These are phyloP conservation scores for Gigaspora rosea DNA, from an alignment of 192 early-diverging fungal genomes.

Conservation along the genomic window DNA sequence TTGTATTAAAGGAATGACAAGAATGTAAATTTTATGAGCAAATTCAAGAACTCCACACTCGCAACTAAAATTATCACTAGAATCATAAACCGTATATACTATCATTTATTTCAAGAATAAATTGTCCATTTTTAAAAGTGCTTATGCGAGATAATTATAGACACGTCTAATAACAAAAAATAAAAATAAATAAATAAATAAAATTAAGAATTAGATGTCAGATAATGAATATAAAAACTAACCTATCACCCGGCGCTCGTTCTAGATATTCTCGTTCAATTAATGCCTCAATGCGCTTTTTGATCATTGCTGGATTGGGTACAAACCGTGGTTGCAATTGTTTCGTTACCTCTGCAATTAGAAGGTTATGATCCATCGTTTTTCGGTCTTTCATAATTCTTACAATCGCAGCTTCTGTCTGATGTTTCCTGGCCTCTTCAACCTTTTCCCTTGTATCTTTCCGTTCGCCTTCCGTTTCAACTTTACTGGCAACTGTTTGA, in stretches of 20 bases:
- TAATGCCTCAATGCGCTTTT: constrained; percentile 91
- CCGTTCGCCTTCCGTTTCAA: constrained; percentile 77
- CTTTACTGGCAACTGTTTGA: constrained; percentile 63
- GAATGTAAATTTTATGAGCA: no score
- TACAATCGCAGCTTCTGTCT: constrained; percentile 94
- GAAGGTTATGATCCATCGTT: constrained; percentile 81
- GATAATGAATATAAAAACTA: neutral
- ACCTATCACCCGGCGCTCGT: constrained; percentile 59
- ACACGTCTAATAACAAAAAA: constrained; percentile 26
- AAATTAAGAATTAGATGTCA: neutral
- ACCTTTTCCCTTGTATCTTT: constrained; percentile 82
- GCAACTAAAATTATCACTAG: no score
- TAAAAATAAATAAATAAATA: neutral
- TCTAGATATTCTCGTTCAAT: constrained; percentile 98
- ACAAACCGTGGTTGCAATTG: constrained; percentile 81
- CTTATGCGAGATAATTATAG: constrained; percentile 33
- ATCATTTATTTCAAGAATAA: no score
- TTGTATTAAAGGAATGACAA: no score
- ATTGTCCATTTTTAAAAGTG: no score
- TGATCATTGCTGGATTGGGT: constrained; percentile 84
- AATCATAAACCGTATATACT: no score
- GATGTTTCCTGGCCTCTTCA: constrained; percentile 83
- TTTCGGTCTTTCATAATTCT: constrained; percentile 97
- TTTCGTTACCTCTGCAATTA: constrained; percentile 80
- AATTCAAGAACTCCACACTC: no score